Evolutionary conservation across 2,329 filamentous ascomycete genomes (phyloP).

Genomic region (Chalaropsis ovoidea): DNA sequence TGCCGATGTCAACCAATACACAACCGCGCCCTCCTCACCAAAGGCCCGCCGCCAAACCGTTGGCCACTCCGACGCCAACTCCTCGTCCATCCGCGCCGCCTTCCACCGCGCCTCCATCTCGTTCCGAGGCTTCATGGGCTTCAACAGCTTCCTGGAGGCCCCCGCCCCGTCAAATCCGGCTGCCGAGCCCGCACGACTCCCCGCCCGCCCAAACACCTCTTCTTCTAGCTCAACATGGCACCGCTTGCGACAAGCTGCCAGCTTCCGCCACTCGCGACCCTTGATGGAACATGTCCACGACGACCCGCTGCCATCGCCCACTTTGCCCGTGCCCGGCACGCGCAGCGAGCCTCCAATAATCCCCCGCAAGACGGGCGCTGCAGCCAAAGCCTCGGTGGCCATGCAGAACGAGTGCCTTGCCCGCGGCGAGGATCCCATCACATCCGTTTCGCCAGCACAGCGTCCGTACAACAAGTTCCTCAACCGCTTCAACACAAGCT

Average conservation of each 20-base stretch:
- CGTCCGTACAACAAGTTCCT: slow-evolving; percentile 8
- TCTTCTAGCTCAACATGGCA: slow-evolving; percentile 34
- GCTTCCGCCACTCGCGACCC: slow-evolving; percentile 41
- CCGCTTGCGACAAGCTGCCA: slow-evolving; percentile 43
- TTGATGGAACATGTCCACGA: slow-evolving; percentile 31
- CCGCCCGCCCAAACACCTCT: slow-evolving; percentile 12
- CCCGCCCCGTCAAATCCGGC: slow-evolving; percentile 29
- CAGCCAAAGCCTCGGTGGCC: slow-evolving; percentile 51
- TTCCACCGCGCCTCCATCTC: slow-evolving; percentile 48
- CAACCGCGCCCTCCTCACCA: slow-evolving; percentile 29
- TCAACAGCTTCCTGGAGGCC: slow-evolving; percentile 32
- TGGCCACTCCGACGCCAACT: slow-evolving; percentile 29
- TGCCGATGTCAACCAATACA: slow-evolving; percentile 29
- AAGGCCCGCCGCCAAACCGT: slow-evolving; percentile 27
- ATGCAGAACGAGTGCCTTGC: slow-evolving; percentile 44
- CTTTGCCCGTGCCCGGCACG: slow-evolving; percentile 39
- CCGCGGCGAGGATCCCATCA: slow-evolving; percentile 14
- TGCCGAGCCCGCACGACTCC: slow-evolving; percentile 36
- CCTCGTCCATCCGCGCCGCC: slow-evolving; percentile 40
- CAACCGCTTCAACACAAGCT: slow-evolving; percentile 12
- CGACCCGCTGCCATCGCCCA: slow-evolving; percentile 26
- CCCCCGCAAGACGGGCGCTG: slow-evolving; percentile 49
- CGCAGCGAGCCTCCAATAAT: slow-evolving; percentile 50
- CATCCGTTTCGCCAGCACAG: background rate
- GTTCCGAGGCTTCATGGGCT: slow-evolving; percentile 43